Conservation (phyloP, 108 stramenopile species). For the Schizochytrium sp. region DNA sequence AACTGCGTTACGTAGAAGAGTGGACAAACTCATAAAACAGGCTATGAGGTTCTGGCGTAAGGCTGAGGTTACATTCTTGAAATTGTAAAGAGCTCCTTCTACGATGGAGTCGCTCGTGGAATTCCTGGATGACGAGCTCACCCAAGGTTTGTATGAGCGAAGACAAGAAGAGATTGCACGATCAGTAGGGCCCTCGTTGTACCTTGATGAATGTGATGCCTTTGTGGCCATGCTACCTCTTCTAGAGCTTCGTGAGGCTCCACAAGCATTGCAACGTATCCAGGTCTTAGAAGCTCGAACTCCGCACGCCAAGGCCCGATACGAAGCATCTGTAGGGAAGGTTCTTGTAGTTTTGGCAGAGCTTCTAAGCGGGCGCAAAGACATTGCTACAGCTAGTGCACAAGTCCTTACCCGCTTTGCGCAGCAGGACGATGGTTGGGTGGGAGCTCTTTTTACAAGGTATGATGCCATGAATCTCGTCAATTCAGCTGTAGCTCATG, state of each 20-base stretch:
- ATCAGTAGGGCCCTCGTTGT: background rate
- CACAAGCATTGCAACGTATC: conserved; percentile 13
- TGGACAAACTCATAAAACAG: background rate
- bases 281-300: background rate
- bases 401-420: conserved; percentile 3
- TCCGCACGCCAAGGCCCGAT: background rate
- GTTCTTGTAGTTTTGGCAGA: background rate
- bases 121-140: background rate
- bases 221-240: background rate
- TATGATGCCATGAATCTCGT: conserved; percentile 31
- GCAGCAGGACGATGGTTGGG: background rate
- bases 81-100: background rate
- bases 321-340: background rate
- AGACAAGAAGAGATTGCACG: conserved; percentile 1
- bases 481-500: background rate
- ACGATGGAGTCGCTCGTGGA: conserved; percentile 6
- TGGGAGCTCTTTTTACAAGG: conserved; percentile 15
- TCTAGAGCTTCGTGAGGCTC: background rate
- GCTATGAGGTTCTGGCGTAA: background rate
- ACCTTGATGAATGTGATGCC: conserved; percentile 20
- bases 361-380: conserved; percentile 15
- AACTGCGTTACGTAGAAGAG: background rate
- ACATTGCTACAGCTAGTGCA: background rate
- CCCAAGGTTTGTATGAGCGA: background rate
- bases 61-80: too few species aligned